Percentiles rank a stretch among this genome's conserved stretches.
phyloP scores from a whole-genome alignment of 2,329 filamentous ascomycete species.

The Exophiala lecanii-corni region DNA sequence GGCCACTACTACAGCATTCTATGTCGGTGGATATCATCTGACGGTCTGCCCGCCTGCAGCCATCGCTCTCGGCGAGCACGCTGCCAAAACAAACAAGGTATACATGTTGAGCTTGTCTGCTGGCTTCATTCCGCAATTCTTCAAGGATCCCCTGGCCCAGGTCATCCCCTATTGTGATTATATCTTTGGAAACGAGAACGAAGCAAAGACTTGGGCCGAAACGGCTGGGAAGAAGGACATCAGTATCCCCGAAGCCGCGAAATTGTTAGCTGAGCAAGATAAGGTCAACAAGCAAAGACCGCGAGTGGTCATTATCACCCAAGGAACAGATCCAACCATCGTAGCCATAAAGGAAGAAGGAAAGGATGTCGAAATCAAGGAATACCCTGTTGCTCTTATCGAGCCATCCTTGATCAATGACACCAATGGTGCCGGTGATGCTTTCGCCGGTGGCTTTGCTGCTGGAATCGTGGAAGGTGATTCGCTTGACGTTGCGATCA shows the following conservation, averaged over 20 bases:
- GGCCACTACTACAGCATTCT: constrained; percentile 82
- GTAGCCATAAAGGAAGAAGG: constrained; percentile 69
- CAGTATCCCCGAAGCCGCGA: constrained; percentile 61
- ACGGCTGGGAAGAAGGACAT: constrained; percentile 69
- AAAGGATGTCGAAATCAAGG: constrained; percentile 61
- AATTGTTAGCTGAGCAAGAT: constrained; percentile 77
- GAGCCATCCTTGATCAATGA: constrained; percentile 77
- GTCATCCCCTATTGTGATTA: constrained; percentile 93
- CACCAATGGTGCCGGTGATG: constrained; percentile 94
- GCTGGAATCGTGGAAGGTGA: constrained; percentile 86
- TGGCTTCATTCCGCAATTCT: constrained; percentile 94
- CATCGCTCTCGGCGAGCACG: constrained; percentile 83
- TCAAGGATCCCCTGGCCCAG: constrained; percentile 89
- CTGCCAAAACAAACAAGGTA: constrained; percentile 78
- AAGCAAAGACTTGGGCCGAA: constrained; percentile 82
- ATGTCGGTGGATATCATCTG: constrained; percentile 94
- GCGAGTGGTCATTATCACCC: constrained; percentile 85
- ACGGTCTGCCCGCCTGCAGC: constrained; percentile 92
- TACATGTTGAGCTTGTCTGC: constrained; percentile 91
- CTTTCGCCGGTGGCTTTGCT: constrained; percentile 90
- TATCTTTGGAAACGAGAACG: constrained; percentile 94
- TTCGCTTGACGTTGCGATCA: constrained; percentile 69
- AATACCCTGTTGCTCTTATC: constrained; percentile 78
- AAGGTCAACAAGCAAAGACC: constrained; percentile 72
- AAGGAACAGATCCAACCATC: constrained; percentile 86